Evolutionary conservation across 306 rosid species (phyloP), one percentile per base, ranked within the genome.

Genomic region (Castanea crenata): DNA sequence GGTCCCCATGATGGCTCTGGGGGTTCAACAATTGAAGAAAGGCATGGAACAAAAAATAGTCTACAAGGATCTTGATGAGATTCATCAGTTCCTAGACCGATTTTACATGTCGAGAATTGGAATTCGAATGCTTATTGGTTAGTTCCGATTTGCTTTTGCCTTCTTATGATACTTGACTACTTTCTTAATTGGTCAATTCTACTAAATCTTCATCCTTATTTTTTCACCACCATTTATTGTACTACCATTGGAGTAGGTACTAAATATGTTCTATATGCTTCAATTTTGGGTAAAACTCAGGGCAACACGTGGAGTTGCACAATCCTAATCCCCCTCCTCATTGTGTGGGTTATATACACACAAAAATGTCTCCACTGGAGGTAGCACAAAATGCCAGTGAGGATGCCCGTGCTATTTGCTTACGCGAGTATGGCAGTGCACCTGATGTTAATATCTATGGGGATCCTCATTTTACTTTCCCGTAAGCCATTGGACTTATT

Each of bases 71-170:
- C 91, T 86, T 49, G 88, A 77, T 41, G 99, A 90, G 85, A 95
- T 95, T 83, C 94, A 95, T 69, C 94, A 91, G 70, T 95, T 95
- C 83, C 86, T 95, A 67, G 99, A 95, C 74, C 97, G 98, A 55
- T 95, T 95, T 79, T 95, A 95, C 93, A 74, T 95, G 99, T 93
- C 99, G 10, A 89, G 99, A 86, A 95, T 95, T 75, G 99, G 99
- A 81, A 93, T 95, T 73, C 99, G 99, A 3, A 93, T 95, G 99
- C 97, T 95, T 32, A 95, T 95, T 20, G 98, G 99, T 95, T 71
- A 72, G 86, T 76, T 85, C 51, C 16, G 56, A 20, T 78, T 23
- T 58, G 1, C 55, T 68, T 62, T 55, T 79, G 41, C 77, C 76
- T 74, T 69, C 61, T 67, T 76, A 41, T 68, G 68, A 15, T 64